Conservation (phyloP, 192 early-diverging fungal genomes). For the Mortierella hygrophila region DNA sequence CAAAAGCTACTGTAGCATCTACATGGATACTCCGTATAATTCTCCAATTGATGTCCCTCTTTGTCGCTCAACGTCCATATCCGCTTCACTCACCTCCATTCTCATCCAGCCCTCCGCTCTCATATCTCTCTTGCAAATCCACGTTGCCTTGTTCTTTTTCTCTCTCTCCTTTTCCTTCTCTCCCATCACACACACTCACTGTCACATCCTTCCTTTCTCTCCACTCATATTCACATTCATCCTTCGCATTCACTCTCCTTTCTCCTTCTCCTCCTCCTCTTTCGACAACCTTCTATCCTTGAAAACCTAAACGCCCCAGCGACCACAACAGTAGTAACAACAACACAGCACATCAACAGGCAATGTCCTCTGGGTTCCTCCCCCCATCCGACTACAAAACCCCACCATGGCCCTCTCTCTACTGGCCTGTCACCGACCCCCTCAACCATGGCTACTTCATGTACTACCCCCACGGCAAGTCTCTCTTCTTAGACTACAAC, state of each 20-base stretch:
- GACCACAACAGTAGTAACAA: neutral
- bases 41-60: neutral
- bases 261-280: neutral
- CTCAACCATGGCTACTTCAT: constrained; percentile 55
- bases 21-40: neutral
- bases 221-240: no score
- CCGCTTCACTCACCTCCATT: neutral
- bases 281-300: no score
- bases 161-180: neutral
- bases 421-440: constrained; percentile 63
- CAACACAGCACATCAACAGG: neutral
- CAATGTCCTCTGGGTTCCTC: constrained; percentile 30
- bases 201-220: neutral
- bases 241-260: neutral
- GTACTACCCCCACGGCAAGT: constrained; percentile 61
- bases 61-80: neutral
- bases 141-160: neutral
- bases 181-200: neutral
- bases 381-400: constrained; percentile 53
- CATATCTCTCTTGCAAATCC: neutral
- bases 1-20: no score
- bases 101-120: neutral
- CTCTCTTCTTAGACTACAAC: neutral
- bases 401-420: constrained; percentile 66
- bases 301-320: neutral